Base-by-base conservation (phyloP, 352 stramenopile genomes). In the Globisporangium solare region DNA sequence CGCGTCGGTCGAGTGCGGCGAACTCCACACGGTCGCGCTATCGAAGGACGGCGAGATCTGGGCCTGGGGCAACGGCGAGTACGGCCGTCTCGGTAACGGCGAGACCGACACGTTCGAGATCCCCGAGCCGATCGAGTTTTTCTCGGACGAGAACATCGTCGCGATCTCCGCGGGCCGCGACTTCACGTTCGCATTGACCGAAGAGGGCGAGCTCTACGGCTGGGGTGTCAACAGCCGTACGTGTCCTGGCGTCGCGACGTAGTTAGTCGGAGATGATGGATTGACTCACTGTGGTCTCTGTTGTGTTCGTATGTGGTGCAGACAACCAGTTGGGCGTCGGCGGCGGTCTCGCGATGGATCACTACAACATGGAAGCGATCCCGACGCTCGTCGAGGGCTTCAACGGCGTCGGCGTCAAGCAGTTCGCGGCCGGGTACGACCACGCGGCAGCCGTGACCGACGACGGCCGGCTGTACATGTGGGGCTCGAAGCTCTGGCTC, bases 341-440 rank as follows among this genome's bases (percentile, higher is more conserved):
- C 17, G 89, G 89, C 17, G 87, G 89, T 13, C 57, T 97, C 27
- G 73, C 83, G 21, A 95, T 98, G 79, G 92, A 98, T 60, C 83
- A 97, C 35, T 97, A 97, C 81, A 91, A 92, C 70, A 97, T 97
- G 74, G 92, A 98, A 66, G 86, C 89, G 20, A 90, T 97, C 61
- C 92, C 92, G n/a, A 82, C 87, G 46, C 72, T 86, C 27, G 74
- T 96, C 6, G 83, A 95, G 57, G 74, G 73, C 43, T 92, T 96
- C 60, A 68, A 64, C 42, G 74, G 77, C 49, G 43, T 78, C 46
- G 68, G 54, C 20, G 74, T 96, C 6, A 88, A 83, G 51, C 79
- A 97, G 63, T 90, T 99, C 47, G 86, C 89, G 15, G 95, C 96
- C 4, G 97, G 97, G 22, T 86, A 97, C 58, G 89, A 93, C 58